Base-by-base conservation (phyloP, 2,329 filamentous ascomycete genomes). In the Sarocladiaceae sp. region DNA sequence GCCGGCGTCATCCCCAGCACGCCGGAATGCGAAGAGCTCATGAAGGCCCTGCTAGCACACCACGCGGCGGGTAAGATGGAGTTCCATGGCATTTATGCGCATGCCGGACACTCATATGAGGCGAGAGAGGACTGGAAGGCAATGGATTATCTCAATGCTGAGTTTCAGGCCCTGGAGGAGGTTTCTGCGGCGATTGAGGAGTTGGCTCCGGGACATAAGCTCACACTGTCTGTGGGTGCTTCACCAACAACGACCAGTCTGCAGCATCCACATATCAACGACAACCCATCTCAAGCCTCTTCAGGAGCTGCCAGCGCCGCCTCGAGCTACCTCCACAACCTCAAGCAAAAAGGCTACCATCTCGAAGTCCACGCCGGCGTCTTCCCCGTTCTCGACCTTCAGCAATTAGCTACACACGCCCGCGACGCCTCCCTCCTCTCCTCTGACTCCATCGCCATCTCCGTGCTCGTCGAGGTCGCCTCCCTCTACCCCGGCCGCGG, bases 321-420 rank as follows among this genome's bases (percentile, higher is more conserved):
- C 12, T 49, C 39, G 41, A 62, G 52, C 1, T 58, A 68, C 20
- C 62, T 80, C 20, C 55, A 53, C 10, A 53, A 56, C 9, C 60
- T 68, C 48, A 65, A 53, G 37, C 55, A 50, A 40, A 53, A 58
- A 7, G 64, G 61, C 41, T 66, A 72, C 43, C 58, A 56, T 3
- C 69, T 88, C 23, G 84, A 88, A 56, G 65, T 87, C 2, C 85
- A 89, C 58, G 83, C 84, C 0, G 84, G 84, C 23, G 82, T 85
- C 2, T 89, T 88, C 58, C 78, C 84, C 0, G 69, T 82, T 3
- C 72, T 89, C 7, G 85, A 90, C 59, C 69, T 88, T 53, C 85
- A 90, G 59, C 85, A 91, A 58, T 66, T 89, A 3, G 80, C 83
- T 2, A 86, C 85, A 0, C 76, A 82, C 53, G 78, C 83, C 0